Evolutionary conservation across 208 protist genomes (phyloP).

Genomic region (Naegleria fowleri): DNA sequence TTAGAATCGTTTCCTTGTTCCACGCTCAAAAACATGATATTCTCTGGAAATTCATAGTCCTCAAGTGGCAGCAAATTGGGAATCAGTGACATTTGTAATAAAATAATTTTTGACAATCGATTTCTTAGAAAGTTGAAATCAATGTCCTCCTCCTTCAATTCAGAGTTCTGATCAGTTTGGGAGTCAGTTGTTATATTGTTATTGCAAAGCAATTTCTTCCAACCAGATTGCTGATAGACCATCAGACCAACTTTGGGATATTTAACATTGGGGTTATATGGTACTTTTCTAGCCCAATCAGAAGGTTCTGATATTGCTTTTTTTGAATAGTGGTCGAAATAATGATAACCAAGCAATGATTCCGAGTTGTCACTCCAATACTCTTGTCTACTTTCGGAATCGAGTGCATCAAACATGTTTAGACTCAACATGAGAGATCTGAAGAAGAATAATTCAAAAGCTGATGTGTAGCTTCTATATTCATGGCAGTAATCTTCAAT

Average conservation of each 20-base stretch:
- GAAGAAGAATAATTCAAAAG: neutral
- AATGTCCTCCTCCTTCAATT: too few species aligned
- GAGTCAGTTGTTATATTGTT: too few species aligned
- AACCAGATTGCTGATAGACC: too few species aligned
- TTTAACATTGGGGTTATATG: too few species aligned
- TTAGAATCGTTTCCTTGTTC: neutral
- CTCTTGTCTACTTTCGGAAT: neutral
- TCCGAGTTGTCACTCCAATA: too few species aligned
- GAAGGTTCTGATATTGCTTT: too few species aligned
- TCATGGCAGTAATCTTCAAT: neutral
- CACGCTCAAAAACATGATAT: neutral
- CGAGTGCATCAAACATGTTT: neutral
- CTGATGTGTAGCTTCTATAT: neutral
- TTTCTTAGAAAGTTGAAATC: neutral
- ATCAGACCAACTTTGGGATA: too few species aligned
- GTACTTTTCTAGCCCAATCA: too few species aligned
- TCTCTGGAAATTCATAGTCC: neutral
- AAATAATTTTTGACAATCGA: neutral
- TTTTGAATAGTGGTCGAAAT: too few species aligned
- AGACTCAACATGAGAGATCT: neutral
- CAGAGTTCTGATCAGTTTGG: too few species aligned
- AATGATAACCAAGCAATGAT: too few species aligned
- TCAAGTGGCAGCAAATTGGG: neutral
- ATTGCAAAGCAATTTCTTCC: too few species aligned
- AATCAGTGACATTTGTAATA: neutral